Conservation (phyloP, 768 basidiomycete species). For the Sarcomyxa edulis region DNA sequence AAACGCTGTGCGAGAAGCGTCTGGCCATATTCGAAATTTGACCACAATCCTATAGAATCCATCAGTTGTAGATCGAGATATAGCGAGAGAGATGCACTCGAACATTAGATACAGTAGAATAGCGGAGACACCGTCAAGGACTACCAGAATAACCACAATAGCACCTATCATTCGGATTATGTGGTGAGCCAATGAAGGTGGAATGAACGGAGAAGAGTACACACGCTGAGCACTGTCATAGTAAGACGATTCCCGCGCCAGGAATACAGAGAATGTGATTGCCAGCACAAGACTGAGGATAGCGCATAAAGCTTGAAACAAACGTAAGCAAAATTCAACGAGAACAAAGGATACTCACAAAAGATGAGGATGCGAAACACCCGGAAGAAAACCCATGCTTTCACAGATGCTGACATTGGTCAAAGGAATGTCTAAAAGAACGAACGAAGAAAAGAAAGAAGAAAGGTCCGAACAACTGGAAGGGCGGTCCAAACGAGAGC, state of each 20-base stretch:
- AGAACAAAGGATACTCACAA: conserved; percentile 19
- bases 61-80: too few species aligned
- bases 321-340: not conserved
- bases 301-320: conserved; percentile 22
- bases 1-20: conserved; percentile 25
- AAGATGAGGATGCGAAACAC: conserved; percentile 25
- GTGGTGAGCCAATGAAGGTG: not conserved
- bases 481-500: conserved; percentile 12
- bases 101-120: conserved; percentile 33
- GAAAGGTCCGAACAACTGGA: conserved; percentile 23
- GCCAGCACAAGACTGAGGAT: conserved; percentile 26
- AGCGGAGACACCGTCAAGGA: conserved; percentile 24
- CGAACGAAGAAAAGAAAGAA: conserved; percentile 8
- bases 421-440: conserved; percentile 10
- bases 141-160: conserved; percentile 24
- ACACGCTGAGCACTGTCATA: conserved; percentile 28
- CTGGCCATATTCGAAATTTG: conserved; percentile 31
- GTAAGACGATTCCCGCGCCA: conserved; percentile 27
- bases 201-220: conserved; percentile 4
- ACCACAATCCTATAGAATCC: conserved; percentile 38
- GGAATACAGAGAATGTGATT: conserved; percentile 26
- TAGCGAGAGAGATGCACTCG: conserved; percentile 2
- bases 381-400: conserved; percentile 26
- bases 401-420: conserved; percentile 15
- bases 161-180: conserved; percentile 19